These are phyloP conservation scores for Malus hybrid DNA, from an alignment of 331 rosid genomes.

Conservation along the genomic window DNA sequence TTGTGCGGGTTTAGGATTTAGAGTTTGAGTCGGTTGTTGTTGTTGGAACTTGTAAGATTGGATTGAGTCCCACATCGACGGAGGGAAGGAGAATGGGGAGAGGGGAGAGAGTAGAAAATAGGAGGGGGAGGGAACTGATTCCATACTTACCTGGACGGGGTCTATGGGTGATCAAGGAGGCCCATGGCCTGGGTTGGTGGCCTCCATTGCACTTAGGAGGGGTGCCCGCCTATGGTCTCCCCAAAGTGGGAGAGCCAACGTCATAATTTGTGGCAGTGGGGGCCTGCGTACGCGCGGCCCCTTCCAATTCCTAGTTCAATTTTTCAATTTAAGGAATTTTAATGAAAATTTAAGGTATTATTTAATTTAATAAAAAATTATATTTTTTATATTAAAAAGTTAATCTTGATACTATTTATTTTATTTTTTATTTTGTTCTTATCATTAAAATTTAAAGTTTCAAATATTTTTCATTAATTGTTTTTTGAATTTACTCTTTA, in stretches of 20 bases:
- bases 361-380: too few relatives aligned
- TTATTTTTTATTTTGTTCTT: too few relatives aligned
- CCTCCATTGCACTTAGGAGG: slow-evolving; percentile 10
- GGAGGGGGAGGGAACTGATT: fast-evolving
- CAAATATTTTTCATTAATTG: too few relatives aligned
- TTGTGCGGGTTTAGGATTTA: neutral
- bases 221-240: slow-evolving; percentile 14
- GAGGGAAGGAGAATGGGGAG: too few relatives aligned
- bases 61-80: neutral
- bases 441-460: too few relatives aligned
- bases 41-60: neutral
- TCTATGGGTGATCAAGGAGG: slow-evolving; percentile 2
- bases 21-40: neutral
- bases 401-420: too few relatives aligned
- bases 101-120: neutral
- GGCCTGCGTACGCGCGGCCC: slow-evolving; percentile 16
- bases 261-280: slow-evolving; percentile 10
- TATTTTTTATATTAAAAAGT: too few relatives aligned
- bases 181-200: slow-evolving; percentile 15
- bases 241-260: slow-evolving; percentile 15
- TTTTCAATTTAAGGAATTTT: neutral
- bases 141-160: slow-evolving; percentile 19
- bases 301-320: neutral
- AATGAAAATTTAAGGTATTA: too few relatives aligned
- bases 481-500: fast-evolving